These are phyloP conservation scores for Nemophila menziesii DNA, from an alignment of 257 asterid genomes.

Conservation along the genomic window DNA sequence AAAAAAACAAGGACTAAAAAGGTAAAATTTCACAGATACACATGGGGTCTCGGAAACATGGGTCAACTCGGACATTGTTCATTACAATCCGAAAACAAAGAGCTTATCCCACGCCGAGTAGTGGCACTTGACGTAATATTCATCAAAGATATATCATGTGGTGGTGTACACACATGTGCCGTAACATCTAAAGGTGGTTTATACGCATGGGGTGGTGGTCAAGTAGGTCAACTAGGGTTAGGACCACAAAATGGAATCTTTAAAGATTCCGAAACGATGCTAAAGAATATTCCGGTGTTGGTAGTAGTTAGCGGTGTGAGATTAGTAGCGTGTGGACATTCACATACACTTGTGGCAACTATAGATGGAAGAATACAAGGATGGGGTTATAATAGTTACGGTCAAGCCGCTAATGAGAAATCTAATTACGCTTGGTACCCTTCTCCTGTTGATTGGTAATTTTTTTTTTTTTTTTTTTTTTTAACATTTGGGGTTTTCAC, in stretches of 20 bases:
- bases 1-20: constrained; percentile 6
- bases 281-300: constrained; percentile 70
- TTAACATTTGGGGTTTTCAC: too few species aligned
- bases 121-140: constrained; percentile 56
- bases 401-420: constrained; percentile 94
- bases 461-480: too few species aligned
- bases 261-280: constrained; percentile 57
- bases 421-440: constrained; percentile 93
- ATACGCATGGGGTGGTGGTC: constrained; percentile 96
- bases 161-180: constrained; percentile 95
- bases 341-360: constrained; percentile 77
- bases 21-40: constrained; percentile 39
- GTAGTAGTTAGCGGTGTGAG: constrained; percentile 63
- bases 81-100: constrained; percentile 76
- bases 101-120: constrained; percentile 71
- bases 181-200: constrained; percentile 73
- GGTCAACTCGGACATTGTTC: constrained; percentile 97
- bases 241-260: constrained; percentile 70
- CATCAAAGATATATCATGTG: constrained; percentile 63
- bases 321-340: constrained; percentile 84
- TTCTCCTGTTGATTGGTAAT: constrained; percentile 94
- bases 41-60: constrained; percentile 97
- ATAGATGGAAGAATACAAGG: constrained; percentile 87
- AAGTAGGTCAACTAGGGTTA: constrained; percentile 87
- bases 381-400: constrained; percentile 96